A percentile compares a stretch with the other conserved stretches of the same genome.
Conservation (phyloP, 768 basidiomycete genomes). For the Phaeotremella fagi region DNA sequence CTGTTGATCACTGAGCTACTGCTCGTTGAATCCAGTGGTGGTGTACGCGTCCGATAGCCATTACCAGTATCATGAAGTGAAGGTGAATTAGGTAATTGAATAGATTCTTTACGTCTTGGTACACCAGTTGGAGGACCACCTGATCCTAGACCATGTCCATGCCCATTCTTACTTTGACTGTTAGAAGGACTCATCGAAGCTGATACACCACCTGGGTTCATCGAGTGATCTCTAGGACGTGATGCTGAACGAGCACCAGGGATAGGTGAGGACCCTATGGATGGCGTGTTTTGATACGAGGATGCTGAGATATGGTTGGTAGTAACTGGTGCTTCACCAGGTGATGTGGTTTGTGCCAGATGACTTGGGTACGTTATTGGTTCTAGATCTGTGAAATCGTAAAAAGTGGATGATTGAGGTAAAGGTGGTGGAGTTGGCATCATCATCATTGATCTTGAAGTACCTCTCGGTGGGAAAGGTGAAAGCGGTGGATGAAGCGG, state of each 20-base stretch:
- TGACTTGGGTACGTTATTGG: slow-evolving; percentile 24
- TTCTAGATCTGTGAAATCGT: slow-evolving; percentile 9
- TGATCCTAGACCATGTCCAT: neutral
- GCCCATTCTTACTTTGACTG: neutral
- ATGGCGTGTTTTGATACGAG: neutral
- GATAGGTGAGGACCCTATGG: neutral
- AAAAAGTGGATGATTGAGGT: neutral
- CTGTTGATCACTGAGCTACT: neutral
- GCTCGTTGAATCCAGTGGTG: neutral
- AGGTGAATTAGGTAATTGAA: neutral
- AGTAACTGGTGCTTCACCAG: slow-evolving; percentile 5
- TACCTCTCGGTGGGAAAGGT: slow-evolving; percentile 7
- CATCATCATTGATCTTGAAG: neutral
- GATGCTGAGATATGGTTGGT: slow-evolving; percentile 24
- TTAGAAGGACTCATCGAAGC: neutral
- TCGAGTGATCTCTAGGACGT: neutral
- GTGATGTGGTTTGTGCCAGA: slow-evolving; percentile 14
- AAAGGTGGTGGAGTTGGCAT: neutral
- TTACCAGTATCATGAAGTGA: neutral
- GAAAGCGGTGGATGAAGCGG: slow-evolving; percentile 6
- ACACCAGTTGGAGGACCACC: slow-evolving; percentile 18
- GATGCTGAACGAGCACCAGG: neutral
- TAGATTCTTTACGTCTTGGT: slow-evolving; percentile 14
- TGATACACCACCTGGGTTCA: neutral
- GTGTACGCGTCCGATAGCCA: neutral